Evolutionary conservation across 805 yeast genomes (phyloP).

Genomic region (Metschnikowia proteae): DNA sequence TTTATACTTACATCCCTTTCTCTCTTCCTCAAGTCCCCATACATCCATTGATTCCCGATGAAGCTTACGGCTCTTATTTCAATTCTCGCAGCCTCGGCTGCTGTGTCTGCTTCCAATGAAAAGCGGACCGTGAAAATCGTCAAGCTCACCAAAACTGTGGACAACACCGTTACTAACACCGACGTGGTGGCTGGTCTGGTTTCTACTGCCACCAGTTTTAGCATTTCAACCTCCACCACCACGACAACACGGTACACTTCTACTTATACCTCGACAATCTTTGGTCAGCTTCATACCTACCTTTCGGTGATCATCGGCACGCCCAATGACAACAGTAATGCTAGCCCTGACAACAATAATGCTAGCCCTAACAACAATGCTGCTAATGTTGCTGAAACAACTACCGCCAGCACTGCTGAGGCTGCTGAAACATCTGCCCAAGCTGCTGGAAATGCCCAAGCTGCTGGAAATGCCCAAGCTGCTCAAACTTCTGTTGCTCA

Average conservation of each 20-base stretch:
- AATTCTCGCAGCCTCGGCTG: constrained; percentile 8
- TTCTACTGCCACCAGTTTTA: constrained; percentile 27
- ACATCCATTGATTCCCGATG: constrained; percentile 4
- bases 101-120: constrained; percentile 8
- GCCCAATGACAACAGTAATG: neutral
- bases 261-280: constrained; percentile 41
- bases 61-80: constrained; percentile 10
- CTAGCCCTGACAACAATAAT: neutral
- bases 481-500: constrained; percentile 4
- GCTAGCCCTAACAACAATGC: neutral
- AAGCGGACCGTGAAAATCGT: constrained; percentile 25
- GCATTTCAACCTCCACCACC: constrained; percentile 29
- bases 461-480: neutral
- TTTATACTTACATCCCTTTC: neutral
- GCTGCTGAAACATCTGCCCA: no score
- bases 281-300: constrained; percentile 35
- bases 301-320: constrained; percentile 14
- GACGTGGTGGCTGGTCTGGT: constrained; percentile 30
- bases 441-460: neutral
- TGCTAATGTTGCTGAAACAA: no score
- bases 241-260: constrained; percentile 42
- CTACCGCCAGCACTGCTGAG: no score
- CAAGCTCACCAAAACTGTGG: constrained; percentile 33
- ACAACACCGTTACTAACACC: constrained; percentile 31
- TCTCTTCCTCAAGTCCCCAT: neutral